Conservation (phyloP, 768 basidiomycete species). For the Naganishia onofrii region DNA sequence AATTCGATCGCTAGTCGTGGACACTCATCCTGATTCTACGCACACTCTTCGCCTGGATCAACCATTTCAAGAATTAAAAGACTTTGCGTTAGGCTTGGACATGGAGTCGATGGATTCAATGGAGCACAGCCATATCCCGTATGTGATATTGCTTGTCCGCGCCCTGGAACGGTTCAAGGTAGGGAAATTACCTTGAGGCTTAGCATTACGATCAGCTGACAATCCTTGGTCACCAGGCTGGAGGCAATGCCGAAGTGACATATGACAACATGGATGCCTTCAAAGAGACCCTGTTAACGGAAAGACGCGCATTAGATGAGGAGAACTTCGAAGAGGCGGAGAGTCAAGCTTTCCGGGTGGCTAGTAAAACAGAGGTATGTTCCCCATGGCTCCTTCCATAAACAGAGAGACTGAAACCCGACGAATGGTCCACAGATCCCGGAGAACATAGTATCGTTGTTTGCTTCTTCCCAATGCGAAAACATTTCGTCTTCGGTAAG, state of each 20-base stretch:
- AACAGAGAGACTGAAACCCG: not conserved
- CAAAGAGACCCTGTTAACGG: slow-evolving; percentile 63
- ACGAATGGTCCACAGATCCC: not conserved
- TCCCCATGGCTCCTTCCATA: not conserved
- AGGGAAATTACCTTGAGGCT: no score
- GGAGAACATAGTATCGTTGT: slow-evolving; percentile 1
- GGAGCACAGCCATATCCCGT: slow-evolving; percentile 86
- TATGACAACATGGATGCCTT: slow-evolving; percentile 71
- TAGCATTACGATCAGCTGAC: not conserved
- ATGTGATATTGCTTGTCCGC: slow-evolving; percentile 80
- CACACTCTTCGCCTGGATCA: slow-evolving; percentile 74
- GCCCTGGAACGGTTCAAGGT: slow-evolving; percentile 78
- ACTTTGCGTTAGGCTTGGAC: slow-evolving; percentile 70
- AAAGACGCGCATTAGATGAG: slow-evolving; percentile 76
- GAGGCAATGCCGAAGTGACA: slow-evolving; percentile 41
- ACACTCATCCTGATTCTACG: slow-evolving; percentile 73
- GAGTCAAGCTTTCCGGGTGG: slow-evolving; percentile 81
- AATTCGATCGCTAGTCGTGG: slow-evolving; percentile 64
- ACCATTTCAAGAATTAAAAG: slow-evolving; percentile 77
- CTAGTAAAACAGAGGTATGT: slow-evolving; percentile 57
- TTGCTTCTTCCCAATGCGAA: slow-evolving; percentile 8
- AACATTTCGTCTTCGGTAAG: slow-evolving; percentile 21
- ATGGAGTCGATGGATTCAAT: slow-evolving; percentile 78
- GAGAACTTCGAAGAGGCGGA: slow-evolving; percentile 97
- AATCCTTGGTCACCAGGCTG: not conserved